These are phyloP conservation scores for Metarhizium humberi DNA, from an alignment of 2,329 filamentous ascomycete species.

Conservation along the genomic window DNA sequence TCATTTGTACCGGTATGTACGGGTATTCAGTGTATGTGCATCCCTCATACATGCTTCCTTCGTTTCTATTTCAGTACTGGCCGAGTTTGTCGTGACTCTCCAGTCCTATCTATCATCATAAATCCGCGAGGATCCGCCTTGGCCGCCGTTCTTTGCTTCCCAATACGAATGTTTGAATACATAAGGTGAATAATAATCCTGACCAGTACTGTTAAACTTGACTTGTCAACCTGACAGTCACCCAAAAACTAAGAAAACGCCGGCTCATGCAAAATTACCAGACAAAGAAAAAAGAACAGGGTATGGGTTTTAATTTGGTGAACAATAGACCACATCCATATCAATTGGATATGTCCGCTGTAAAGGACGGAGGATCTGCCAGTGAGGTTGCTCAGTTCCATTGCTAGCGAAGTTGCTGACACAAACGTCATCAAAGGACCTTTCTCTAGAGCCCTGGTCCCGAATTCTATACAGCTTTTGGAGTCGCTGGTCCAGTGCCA, in stretches of 20 bases:
- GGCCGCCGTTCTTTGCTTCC: background rate
- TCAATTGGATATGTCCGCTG: constrained; percentile 25
- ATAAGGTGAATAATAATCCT: background rate
- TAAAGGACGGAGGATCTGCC: constrained; percentile 27
- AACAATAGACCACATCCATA: constrained; percentile 28
- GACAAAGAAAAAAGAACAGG: constrained; percentile 5
- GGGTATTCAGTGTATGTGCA: background rate
- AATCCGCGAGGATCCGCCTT: constrained; percentile 4
- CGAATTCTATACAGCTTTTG: constrained; percentile 24
- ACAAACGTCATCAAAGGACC: constrained; percentile 20
- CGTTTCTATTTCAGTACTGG: background rate
- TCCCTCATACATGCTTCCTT: background rate
- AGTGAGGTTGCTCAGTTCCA: constrained; percentile 19
- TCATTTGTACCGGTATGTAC: background rate
- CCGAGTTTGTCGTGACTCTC: background rate
- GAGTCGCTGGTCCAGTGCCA: constrained; percentile 32
- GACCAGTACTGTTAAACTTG: background rate
- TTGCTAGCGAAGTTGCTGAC: constrained; percentile 14
- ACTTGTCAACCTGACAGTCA: background rate
- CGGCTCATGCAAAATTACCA: constrained; percentile 10
- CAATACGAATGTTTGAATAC: background rate
- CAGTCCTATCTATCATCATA: background rate
- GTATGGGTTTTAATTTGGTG: constrained; percentile 11
- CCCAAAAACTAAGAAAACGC: constrained; percentile 1
- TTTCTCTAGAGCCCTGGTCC: constrained; percentile 19